Conservation (phyloP, 2,329 filamentous ascomycete genomes). For the Microdochium nivale region DNA sequence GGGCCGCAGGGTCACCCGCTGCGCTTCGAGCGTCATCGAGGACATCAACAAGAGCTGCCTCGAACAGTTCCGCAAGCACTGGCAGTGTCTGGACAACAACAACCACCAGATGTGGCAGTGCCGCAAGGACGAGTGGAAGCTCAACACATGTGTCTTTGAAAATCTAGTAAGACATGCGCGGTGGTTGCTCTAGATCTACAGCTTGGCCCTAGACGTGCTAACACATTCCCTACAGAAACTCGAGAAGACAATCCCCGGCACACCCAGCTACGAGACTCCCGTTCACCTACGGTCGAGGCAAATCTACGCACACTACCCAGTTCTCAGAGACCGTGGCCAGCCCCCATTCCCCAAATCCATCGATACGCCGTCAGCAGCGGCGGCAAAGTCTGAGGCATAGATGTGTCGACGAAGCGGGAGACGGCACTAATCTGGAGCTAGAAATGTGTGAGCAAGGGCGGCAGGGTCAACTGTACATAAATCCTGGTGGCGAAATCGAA, state of each 20-base stretch:
- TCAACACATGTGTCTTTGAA: constrained; percentile 94
- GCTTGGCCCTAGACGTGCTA: constrained; percentile 2
- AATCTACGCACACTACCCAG: constrained; percentile 49
- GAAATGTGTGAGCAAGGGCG: no score
- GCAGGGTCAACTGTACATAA: no score
- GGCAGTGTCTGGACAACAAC: constrained; percentile 92
- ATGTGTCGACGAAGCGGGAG: background rate
- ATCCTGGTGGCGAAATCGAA: no score
- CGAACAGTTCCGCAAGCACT: constrained; percentile 84
- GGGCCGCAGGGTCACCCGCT: constrained; percentile 91
- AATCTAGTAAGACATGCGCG: constrained; percentile 66
- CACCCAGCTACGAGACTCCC: constrained; percentile 60
- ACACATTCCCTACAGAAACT: constrained; percentile 48
- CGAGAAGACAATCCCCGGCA: constrained; percentile 71
- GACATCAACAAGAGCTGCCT: constrained; percentile 96
- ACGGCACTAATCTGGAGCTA: background rate
- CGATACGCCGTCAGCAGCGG: background rate
- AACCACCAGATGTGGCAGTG: constrained; percentile 98
- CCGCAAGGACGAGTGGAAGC: constrained; percentile 73
- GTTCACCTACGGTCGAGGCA: constrained; percentile 64
- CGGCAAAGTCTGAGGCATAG: background rate
- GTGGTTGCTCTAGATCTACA: background rate
- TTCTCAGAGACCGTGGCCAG: constrained; percentile 21
- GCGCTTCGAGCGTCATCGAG: constrained; percentile 90
- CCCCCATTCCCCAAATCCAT: constrained; percentile 16